Percentiles rank a stretch among this genome's conserved stretches.
Evolutionary conservation across 331 rosid species (phyloP).

Genomic region (Malus hybrid): DNA sequence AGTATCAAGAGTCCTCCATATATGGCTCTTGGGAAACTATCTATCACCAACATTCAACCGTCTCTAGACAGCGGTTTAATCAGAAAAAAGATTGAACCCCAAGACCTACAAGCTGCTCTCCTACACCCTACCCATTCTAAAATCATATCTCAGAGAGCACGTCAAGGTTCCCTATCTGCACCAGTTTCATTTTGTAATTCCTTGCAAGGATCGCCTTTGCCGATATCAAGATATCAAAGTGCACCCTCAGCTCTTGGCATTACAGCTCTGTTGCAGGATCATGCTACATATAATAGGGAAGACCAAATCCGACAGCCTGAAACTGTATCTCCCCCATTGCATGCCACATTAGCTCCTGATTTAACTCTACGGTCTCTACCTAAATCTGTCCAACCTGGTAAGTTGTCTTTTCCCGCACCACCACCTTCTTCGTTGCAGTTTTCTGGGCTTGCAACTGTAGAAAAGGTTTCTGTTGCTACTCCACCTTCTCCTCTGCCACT

Average conservation of each 20-base stretch:
- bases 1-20: neutral
- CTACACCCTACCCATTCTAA: slow-evolving; percentile 52
- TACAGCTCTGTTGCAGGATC: slow-evolving; percentile 81
- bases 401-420: slow-evolving; percentile 20
- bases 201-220: slow-evolving; percentile 52
- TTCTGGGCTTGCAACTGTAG: neutral
- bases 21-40: slow-evolving; percentile 12
- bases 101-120: slow-evolving; percentile 47
- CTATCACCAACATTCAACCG: slow-evolving; percentile 21
- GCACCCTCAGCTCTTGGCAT: slow-evolving; percentile 78
- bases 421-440: slow-evolving; percentile 7
- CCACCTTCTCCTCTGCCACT: slow-evolving; percentile 7
- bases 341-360: slow-evolving; percentile 15
- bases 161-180: slow-evolving; percentile 41
- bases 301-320: slow-evolving; percentile 34
- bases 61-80: slow-evolving; percentile 7
- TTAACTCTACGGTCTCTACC: neutral
- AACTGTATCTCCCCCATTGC: slow-evolving; percentile 24
- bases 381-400: slow-evolving; percentile 23
- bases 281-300: slow-evolving; percentile 6
- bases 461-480: slow-evolving; percentile 22
- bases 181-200: slow-evolving; percentile 46
- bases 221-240: slow-evolving; percentile 55
- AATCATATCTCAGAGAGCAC: slow-evolving; percentile 63
- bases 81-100: slow-evolving; percentile 39